Evolutionary conservation across 2,329 filamentous ascomycete species (phyloP).

Genomic region (Colletotrichum sp.): DNA sequence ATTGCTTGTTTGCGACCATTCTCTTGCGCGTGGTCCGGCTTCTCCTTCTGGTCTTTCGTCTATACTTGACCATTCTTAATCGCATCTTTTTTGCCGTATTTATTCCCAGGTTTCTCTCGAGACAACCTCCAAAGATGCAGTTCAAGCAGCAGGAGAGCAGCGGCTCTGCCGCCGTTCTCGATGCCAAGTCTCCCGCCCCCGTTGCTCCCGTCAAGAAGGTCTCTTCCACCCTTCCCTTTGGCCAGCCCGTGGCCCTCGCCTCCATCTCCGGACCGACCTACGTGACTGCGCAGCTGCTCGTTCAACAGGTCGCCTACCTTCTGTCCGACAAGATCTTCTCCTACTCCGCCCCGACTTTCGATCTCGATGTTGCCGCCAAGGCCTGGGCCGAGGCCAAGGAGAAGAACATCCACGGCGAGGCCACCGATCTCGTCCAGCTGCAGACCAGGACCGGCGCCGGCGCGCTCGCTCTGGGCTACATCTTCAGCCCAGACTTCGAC

Average conservation of each 20-base stretch:
- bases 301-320: slow-evolving; percentile 95
- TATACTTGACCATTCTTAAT: slow-evolving; percentile 2
- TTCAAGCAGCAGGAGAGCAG: slow-evolving; percentile 43
- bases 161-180: slow-evolving; percentile 34
- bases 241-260: slow-evolving; percentile 57
- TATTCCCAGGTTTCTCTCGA: background rate
- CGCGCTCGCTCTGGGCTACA: slow-evolving; percentile 90
- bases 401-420: slow-evolving; percentile 81
- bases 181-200: slow-evolving; percentile 31
- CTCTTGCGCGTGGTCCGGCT: slow-evolving; percentile 6
- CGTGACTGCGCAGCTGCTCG: slow-evolving; percentile 87
- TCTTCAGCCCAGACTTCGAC: slow-evolving; percentile 97
- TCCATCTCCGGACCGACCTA: slow-evolving; percentile 88
- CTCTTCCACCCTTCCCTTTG: slow-evolving; percentile 63
- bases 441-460: slow-evolving; percentile 91
- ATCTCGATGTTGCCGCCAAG: slow-evolving; percentile 83
- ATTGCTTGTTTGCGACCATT: slow-evolving; percentile 9
- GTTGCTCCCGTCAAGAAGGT: slow-evolving; percentile 41
- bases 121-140: slow-evolving; percentile 8
- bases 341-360: slow-evolving; percentile 93
- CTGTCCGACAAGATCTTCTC: slow-evolving; percentile 98
- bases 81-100: slow-evolving; percentile 10
- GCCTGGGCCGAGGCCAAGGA: slow-evolving; percentile 75
- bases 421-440: slow-evolving; percentile 78
- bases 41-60: background rate